A percentile compares a stretch with the other conserved stretches of the same genome.
Conservation (phyloP, 2,329 filamentous ascomycete genomes). For the Diaporthe ampelina region DNA sequence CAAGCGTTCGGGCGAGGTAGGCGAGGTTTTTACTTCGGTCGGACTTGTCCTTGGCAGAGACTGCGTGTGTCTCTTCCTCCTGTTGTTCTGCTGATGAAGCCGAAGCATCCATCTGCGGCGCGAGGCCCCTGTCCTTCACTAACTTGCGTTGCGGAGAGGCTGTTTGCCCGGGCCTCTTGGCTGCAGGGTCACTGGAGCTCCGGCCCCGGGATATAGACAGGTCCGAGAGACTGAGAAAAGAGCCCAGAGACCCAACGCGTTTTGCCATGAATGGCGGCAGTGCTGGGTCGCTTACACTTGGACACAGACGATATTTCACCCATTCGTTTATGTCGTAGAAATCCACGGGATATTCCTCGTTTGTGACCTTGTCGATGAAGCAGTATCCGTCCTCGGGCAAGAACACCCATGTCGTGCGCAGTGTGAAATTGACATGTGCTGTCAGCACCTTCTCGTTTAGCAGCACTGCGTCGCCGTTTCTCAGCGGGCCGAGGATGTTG, state of each 20-base stretch:
- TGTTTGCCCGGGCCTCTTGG: constrained; percentile 44
- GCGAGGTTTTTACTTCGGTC: constrained; percentile 65
- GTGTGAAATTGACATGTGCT: constrained; percentile 92
- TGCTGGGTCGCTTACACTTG: constrained; percentile 76
- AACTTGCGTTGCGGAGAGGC: constrained; percentile 48
- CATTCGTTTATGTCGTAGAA: constrained; percentile 87
- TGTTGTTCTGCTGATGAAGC: constrained; percentile 48
- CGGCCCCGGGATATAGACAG: constrained; percentile 60
- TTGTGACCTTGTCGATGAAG: constrained; percentile 86
- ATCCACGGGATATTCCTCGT: constrained; percentile 84
- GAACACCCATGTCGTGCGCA: constrained; percentile 87
- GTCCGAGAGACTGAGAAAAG: constrained; percentile 62
- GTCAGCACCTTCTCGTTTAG: constrained; percentile 91
- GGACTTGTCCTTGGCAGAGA: constrained; percentile 50
- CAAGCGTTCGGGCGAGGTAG: constrained; percentile 83
- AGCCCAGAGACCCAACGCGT: constrained; percentile 55
- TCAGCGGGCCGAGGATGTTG: constrained; percentile 90
- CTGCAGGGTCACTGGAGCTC: constrained; percentile 56
- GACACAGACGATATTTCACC: constrained; percentile 83
- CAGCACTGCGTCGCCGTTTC: constrained; percentile 93
- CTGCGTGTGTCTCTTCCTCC: constrained; percentile 35
- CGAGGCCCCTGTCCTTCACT: constrained; percentile 55
- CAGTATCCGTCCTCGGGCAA: constrained; percentile 89
- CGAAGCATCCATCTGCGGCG: constrained; percentile 60
- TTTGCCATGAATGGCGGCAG: constrained; percentile 67